These are phyloP conservation scores for Umbilicus rupestris DNA, from an alignment of 164 flowering plant species.

Conservation along the genomic window DNA sequence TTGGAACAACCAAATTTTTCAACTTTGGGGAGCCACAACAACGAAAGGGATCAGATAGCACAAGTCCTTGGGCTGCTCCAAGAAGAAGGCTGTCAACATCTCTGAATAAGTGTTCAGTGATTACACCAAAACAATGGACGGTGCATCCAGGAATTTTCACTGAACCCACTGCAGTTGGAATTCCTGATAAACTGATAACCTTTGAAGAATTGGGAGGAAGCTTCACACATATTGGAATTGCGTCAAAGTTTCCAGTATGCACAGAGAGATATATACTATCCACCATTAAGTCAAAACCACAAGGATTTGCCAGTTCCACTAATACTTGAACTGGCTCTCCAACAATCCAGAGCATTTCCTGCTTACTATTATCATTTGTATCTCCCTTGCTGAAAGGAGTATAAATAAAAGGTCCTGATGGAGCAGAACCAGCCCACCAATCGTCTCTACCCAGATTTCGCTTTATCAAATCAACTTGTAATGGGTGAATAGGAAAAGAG, in stretches of 20 bases:
- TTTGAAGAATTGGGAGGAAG: constrained; percentile 89
- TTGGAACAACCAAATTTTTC: constrained; percentile 56
- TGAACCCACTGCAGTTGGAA: constrained; percentile 80
- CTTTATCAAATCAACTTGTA: constrained; percentile 86
- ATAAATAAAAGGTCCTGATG: constrained; percentile 95
- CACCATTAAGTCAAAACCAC: constrained; percentile 86
- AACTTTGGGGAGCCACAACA: constrained; percentile 78
- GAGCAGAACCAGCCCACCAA: constrained; percentile 99
- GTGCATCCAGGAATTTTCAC: constrained; percentile 85
- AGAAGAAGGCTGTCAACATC: constrained; percentile 90
- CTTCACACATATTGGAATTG: constrained; percentile 77
- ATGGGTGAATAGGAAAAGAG: constrained; percentile 76
- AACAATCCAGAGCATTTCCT: constrained; percentile 82
- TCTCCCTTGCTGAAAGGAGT: constrained; percentile 99
- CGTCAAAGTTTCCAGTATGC: constrained; percentile 80
- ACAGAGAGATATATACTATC: constrained; percentile 91
- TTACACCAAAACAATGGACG: constrained; percentile 94
- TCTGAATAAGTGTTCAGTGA: constrained; percentile 81
- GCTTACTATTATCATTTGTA: constrained; percentile 53
- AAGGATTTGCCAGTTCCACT: constrained; percentile 98
- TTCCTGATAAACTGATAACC: constrained; percentile 82
- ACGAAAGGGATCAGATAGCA: constrained; percentile 94
- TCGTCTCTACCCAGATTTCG: constrained; percentile 79
- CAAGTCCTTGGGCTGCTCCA: constrained; percentile 96
- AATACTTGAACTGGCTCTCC: constrained; percentile 95